phyloP scores from a whole-genome alignment of 1,284 basidiomycete species.

The Tylopilus orsonianus region DNA sequence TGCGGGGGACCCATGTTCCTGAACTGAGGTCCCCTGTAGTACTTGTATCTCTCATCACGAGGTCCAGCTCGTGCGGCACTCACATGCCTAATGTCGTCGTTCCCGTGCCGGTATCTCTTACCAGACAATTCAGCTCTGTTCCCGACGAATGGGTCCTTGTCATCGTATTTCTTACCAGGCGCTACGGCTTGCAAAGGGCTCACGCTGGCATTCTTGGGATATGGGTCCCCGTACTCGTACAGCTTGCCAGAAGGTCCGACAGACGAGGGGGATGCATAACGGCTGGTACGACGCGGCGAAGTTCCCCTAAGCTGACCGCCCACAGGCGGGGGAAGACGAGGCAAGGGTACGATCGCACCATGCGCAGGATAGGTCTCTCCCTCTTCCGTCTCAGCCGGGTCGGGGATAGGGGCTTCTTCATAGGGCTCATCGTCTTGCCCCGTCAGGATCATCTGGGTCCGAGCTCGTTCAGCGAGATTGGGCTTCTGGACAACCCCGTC shows the following conservation, averaged over 20 bases:
- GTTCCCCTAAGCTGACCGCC: neutral
- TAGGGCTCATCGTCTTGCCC: neutral
- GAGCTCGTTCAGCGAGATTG: slow-evolving; percentile 2
- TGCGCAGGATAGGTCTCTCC: neutral
- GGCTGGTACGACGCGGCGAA: neutral
- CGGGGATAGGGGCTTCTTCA: neutral
- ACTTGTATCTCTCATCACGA: neutral
- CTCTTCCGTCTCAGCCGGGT: too few relatives aligned
- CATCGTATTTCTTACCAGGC: too few relatives aligned
- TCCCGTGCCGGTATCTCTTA: neutral
- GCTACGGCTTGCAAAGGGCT: too few relatives aligned
- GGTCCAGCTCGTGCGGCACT: neutral
- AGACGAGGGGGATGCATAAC: neutral
- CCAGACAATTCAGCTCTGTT: too few relatives aligned
- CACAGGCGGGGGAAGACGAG: slow-evolving; percentile 4
- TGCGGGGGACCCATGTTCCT: neutral
- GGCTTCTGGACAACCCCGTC: slow-evolving; percentile 8
- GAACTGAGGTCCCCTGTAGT: neutral
- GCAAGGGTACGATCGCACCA: neutral
- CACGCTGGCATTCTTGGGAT: too few relatives aligned
- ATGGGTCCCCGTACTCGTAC: neutral
- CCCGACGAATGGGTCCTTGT: too few relatives aligned
- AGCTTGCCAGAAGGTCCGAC: neutral
- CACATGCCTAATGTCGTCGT: neutral
- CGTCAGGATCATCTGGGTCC: slow-evolving; percentile 6